Percentiles rank a stretch among this genome's conserved stretches.
phyloP scores from a whole-genome alignment of 2,329 filamentous ascomycete genomes.

The Alternaria viburni region DNA sequence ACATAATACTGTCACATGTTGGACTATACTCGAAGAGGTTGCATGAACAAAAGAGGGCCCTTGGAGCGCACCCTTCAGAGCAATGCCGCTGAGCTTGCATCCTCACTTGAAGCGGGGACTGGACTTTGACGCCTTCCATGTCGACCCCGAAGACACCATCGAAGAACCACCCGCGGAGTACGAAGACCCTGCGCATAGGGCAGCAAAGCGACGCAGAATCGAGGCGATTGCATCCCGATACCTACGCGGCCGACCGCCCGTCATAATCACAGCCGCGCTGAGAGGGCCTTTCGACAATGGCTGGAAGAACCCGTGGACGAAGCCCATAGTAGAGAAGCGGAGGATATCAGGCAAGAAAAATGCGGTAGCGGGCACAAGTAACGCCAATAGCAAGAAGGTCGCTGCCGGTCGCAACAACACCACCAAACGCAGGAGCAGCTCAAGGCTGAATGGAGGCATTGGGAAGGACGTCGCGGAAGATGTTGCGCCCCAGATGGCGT shows the following conservation, averaged over 20 bases:
- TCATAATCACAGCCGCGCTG: constrained; percentile 66
- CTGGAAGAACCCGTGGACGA: constrained; percentile 48
- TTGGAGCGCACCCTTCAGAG: not conserved
- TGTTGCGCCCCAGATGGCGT: constrained; percentile 9
- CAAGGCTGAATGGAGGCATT: not conserved
- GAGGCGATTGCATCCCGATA: constrained; percentile 66
- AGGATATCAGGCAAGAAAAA: not conserved
- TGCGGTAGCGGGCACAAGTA: not conserved
- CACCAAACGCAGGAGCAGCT: not conserved
- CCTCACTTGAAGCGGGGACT: constrained; percentile 34
- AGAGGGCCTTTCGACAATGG: constrained; percentile 64
- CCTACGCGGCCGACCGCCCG: constrained; percentile 61
- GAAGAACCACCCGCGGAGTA: constrained; percentile 55
- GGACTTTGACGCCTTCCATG: constrained; percentile 25
- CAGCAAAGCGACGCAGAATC: constrained; percentile 62
- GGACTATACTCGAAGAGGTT: not conserved
- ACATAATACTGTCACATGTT: not conserved
- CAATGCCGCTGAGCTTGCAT: constrained; percentile 30
- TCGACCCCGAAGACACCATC: constrained; percentile 50
- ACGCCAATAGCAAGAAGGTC: not conserved
- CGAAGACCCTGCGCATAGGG: constrained; percentile 63
- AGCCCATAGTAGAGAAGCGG: constrained; percentile 1
- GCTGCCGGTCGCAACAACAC: not conserved
- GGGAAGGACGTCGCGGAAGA: not conserved
- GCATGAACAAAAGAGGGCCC: not conserved